Evolutionary conservation across 2,329 filamentous ascomycete species (phyloP), one percentile per base, ranked within the genome.

Genomic region (Aureobasidium pullulans): DNA sequence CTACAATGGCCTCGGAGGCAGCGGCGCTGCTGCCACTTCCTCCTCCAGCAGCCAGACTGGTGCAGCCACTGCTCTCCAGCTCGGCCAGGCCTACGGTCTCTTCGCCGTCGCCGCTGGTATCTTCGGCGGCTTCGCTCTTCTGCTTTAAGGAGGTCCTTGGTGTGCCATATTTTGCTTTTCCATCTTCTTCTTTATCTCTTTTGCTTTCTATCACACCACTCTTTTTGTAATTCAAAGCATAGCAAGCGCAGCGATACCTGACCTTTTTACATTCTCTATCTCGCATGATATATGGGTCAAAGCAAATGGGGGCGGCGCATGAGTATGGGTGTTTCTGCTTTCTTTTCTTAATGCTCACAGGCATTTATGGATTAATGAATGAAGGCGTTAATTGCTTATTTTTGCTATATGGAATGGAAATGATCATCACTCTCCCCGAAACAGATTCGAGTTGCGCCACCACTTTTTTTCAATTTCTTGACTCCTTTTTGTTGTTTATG

Each of bases 31-130:
- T 62, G 61, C 61, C 32, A 62, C 64, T 31, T 42, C 60, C 44
- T 39, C 48, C 32, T 36, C 52, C n/a, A 63, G 59, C 46, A 61
- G 60, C 31, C 53, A 64, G 16, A 63, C 56, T 23, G 70, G 69
- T 32, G 69, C 70, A 10, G 67, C 73, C 28, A 65, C 76, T 60
- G 73, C 79, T 61, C 65, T 84, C 67, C 75, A 82, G 59, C 71
- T 83, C 29, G 80, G 81, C 16, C 77, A 79, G 59, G 76, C 79
- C 31, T 85, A 84, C 66, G 81, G 83, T 37, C 70, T 84, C 15
- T 76, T 78, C 50, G 71, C 81, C 11, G 69, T 87, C 6, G 73
- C 81, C 43, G 77, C 77, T 54, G 78, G 79, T 34, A 73, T 86
- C 58, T 77, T 84, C 63, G 78, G 79, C 43, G 84, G 83, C 15